Percentiles rank a stretch among this genome's conserved stretches.
These are phyloP conservation scores for Solanum chilense DNA, from an alignment of 257 asterid genomes.

Conservation along the genomic window DNA sequence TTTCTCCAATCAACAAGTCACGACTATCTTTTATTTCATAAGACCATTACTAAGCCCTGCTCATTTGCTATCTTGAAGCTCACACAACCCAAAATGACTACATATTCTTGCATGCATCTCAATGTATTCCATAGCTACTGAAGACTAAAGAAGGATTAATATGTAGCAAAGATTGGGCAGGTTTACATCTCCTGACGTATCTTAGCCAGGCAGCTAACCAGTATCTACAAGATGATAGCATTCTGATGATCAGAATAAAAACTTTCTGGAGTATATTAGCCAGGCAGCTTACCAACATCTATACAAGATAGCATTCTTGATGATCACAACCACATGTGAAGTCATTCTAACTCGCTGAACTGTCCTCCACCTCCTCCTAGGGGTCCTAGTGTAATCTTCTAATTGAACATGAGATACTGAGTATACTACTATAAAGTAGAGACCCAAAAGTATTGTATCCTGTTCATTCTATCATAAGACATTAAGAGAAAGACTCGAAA, in stretches of 20 bases:
- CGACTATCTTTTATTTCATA: neutral
- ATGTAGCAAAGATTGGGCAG: neutral
- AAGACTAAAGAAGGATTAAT: neutral
- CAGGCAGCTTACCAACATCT: neutral
- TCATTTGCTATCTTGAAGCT: neutral
- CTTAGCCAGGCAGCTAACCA: neutral
- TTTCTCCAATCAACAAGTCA: neutral
- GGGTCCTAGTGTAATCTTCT: neutral
- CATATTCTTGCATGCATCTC: neutral
- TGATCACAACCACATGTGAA: neutral
- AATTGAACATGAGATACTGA: neutral
- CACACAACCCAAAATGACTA: neutral
- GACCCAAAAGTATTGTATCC: neutral
- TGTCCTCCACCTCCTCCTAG: neutral
- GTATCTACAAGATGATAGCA: neutral
- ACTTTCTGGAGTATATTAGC: neutral
- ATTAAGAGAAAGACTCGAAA: neutral
- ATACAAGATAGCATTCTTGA: neutral
- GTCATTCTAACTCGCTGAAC: neutral
- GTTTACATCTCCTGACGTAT: neutral
- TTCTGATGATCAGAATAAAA: neutral
- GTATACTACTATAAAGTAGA: neutral
- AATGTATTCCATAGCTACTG: neutral
- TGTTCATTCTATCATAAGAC: neutral
- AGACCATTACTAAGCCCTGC: neutral